These are phyloP conservation scores for Trametes sp. DNA, from an alignment of 1,284 basidiomycete species.

Conservation along the genomic window DNA sequence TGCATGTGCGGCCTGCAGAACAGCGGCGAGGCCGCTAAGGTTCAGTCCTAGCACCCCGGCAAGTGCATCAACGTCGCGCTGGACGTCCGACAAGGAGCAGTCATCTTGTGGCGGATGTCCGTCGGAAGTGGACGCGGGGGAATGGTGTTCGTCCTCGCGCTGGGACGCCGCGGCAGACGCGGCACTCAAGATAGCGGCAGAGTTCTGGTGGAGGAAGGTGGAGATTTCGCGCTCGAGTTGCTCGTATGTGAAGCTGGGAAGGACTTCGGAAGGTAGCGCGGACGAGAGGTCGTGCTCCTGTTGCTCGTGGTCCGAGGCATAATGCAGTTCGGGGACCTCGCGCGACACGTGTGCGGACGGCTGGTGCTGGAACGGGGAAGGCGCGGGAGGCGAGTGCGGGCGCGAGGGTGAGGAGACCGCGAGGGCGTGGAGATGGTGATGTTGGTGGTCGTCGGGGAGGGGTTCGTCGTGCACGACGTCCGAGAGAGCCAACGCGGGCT, in stretches of 20 bases:
- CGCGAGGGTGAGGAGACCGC: constrained; percentile 34
- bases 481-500: constrained; percentile 71
- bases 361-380: constrained; percentile 46
- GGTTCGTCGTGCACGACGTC: constrained; percentile 82
- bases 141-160: constrained; percentile 21
- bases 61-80: constrained; percentile 22
- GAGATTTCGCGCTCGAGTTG: constrained; percentile 79
- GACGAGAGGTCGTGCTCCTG: constrained; percentile 38
- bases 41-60: constrained; percentile 51
- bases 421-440: constrained; percentile 42
- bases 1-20: constrained; percentile 76
- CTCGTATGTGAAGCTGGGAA: constrained; percentile 62
- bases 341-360: constrained; percentile 23
- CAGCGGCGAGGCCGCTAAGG: constrained; percentile 70
- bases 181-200: constrained; percentile 65
- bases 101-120: constrained; percentile 17
- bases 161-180: constrained; percentile 60
- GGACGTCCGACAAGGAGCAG: constrained; percentile 10
- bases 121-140: constrained; percentile 17
- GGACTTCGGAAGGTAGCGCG: constrained; percentile 37
- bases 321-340: constrained; percentile 11
- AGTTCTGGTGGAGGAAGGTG: constrained; percentile 72
- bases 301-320: constrained; percentile 22
- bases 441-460: constrained; percentile 48
- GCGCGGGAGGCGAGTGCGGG: constrained; percentile 30